Conservation (phyloP, 202 grass and related monocot species). For the Cymbopogon flexuosus region DNA sequence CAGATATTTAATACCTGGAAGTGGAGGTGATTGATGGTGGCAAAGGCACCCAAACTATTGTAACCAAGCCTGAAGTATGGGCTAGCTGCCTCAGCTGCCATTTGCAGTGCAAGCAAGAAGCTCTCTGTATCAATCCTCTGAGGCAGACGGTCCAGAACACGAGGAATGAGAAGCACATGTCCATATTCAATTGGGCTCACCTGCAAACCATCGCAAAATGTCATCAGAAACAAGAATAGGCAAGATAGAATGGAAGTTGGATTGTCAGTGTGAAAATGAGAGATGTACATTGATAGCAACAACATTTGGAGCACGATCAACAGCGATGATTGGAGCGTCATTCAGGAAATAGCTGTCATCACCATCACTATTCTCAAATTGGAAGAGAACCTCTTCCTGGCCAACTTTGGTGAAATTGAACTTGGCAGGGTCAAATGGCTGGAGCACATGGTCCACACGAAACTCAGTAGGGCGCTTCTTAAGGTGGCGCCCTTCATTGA, state of each 20-base stretch:
- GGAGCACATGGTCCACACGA: constrained; percentile 81
- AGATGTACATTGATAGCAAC: constrained; percentile 76
- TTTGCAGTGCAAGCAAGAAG: constrained; percentile 81
- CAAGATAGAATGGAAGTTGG: not conserved
- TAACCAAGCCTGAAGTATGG: constrained; percentile 89
- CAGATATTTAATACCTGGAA: constrained; percentile 84
- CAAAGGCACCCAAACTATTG: constrained; percentile 95
- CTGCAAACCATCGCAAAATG: constrained; percentile 41
- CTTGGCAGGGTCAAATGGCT: constrained; percentile 81
- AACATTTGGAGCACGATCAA: constrained; percentile 45
- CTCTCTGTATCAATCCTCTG: constrained; percentile 82
- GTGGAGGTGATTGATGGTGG: constrained; percentile 93
- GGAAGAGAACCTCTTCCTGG: constrained; percentile 96
- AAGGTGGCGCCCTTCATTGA: constrained; percentile 91
- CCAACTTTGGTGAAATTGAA: constrained; percentile 99
- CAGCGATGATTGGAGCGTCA: constrained; percentile 27
- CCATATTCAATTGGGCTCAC: constrained; percentile 98
- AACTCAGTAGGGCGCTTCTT: constrained; percentile 97
- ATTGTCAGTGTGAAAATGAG: not conserved
- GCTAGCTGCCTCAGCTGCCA: constrained; percentile 70
- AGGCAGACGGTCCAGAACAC: constrained; percentile 67
- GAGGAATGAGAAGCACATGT: constrained; percentile 89
- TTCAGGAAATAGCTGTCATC: constrained; percentile 47
- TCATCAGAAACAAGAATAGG: constrained; percentile 15
- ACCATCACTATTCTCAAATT: constrained; percentile 53